phyloP scores from a whole-genome alignment of 352 stramenopile species.

The Phytophthora vignae region DNA sequence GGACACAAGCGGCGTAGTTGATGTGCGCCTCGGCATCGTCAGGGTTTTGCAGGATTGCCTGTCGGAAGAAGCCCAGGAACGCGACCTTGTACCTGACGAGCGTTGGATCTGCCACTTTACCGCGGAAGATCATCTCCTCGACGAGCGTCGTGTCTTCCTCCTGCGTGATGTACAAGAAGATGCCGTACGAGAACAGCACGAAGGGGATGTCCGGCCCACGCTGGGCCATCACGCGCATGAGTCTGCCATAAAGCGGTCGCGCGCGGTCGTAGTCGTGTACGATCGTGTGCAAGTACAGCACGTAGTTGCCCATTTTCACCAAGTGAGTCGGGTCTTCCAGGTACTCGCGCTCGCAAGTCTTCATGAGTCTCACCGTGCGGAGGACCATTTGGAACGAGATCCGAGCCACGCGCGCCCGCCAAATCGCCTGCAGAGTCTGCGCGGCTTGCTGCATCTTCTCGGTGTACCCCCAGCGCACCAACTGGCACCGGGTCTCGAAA shows the following conservation, averaged over 20 bases:
- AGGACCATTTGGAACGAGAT: constrained; percentile 70
- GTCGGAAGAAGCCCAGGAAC: constrained; percentile 81
- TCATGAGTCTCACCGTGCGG: constrained; percentile 73
- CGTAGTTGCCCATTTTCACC: constrained; percentile 85
- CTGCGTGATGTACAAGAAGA: constrained; percentile 78
- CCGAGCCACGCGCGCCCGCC: constrained; percentile 59
- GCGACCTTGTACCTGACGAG: constrained; percentile 80
- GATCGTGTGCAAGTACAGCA: constrained; percentile 82
- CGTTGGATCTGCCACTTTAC: constrained; percentile 59
- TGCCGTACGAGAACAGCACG: constrained; percentile 78
- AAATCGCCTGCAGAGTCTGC: constrained; percentile 59
- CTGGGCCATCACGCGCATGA: constrained; percentile 82
- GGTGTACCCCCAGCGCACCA: constrained; percentile 76
- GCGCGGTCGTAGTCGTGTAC: constrained; percentile 83
- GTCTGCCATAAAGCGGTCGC: constrained; percentile 64
- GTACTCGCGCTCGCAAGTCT: constrained; percentile 74
- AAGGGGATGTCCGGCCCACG: constrained; percentile 81
- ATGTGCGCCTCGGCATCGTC: constrained; percentile 67
- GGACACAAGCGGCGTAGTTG: constrained; percentile 81
- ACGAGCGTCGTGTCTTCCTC: constrained; percentile 74
- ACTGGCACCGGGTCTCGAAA: constrained; percentile 60
- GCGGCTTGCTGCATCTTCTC: constrained; percentile 59
- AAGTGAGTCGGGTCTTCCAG: constrained; percentile 79
- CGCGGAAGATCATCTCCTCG: constrained; percentile 73
- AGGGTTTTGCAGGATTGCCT: constrained; percentile 75